Evolutionary conservation across 2,329 filamentous ascomycete species (phyloP).

Genomic region (Pseudogymnoascus sp.): DNA sequence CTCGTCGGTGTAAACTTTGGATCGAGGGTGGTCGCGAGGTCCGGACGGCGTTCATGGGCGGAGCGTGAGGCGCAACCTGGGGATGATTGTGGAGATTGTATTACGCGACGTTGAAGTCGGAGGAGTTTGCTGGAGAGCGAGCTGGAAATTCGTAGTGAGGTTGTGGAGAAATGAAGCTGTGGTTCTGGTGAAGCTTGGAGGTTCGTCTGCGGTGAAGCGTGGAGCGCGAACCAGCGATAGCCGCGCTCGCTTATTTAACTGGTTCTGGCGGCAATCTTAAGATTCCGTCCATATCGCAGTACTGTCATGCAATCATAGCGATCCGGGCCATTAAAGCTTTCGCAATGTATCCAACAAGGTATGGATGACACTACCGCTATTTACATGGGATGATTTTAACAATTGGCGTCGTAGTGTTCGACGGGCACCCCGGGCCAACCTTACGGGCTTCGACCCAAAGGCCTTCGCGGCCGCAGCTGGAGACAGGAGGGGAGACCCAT

Average conservation of each 20-base stretch:
- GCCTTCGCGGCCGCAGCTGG: conserved; percentile 67
- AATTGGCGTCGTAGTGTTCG: conserved; percentile 20
- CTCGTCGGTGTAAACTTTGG: conserved; percentile 24
- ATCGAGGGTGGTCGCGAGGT: conserved; percentile 24
- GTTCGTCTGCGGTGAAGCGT: conserved; percentile 3
- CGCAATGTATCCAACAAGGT: conserved; percentile 28
- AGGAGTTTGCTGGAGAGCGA: not conserved
- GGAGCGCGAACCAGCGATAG: conserved; percentile 3
- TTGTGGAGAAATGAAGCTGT: not conserved
- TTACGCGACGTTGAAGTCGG: not conserved
- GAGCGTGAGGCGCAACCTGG: conserved; percentile 18
- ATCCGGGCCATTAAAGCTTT: conserved; percentile 9
- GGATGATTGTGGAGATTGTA: not conserved
- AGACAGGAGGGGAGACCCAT: conserved; percentile 53
- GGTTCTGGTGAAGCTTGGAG: not conserved
- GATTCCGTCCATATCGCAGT: conserved; percentile 3
- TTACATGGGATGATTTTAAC: conserved; percentile 12
- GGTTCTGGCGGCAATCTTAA: conserved; percentile 3
- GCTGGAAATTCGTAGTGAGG: not conserved
- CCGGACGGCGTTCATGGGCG: conserved; percentile 27
- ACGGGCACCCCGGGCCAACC: conserved; percentile 48
- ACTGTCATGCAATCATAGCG: conserved; percentile 8
- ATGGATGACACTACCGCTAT: conserved; percentile 12
- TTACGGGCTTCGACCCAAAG: conserved; percentile 86
- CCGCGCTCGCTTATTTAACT: conserved; percentile 10